Conservation (phyloP, 108 stramenopile species). For the Epithemia pelagica region DNA sequence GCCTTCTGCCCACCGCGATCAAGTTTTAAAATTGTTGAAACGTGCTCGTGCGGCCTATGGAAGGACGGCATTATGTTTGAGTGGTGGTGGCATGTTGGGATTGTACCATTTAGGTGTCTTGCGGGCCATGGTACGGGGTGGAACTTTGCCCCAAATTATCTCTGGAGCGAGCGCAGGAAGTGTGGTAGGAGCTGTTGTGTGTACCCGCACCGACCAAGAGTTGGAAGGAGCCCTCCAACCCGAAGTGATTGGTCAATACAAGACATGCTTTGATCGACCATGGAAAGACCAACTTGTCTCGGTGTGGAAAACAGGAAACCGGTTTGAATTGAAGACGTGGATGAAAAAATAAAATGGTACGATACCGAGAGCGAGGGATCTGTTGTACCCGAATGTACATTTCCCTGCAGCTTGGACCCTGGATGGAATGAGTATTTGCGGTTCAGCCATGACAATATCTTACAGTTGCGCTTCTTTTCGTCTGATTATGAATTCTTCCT, state of each 20-base stretch:
- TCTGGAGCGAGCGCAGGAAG: constrained; percentile 94
- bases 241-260: constrained; percentile 39
- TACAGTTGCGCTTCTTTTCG: no score
- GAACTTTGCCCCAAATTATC: constrained; percentile 87
- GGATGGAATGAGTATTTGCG: neutral
- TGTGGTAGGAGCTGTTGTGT: constrained; percentile 87
- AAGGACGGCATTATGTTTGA: constrained; percentile 89
- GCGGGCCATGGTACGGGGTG: constrained; percentile 72
- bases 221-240: constrained; percentile 59
- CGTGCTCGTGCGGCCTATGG: constrained; percentile 93
- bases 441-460: no score
- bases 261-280: constrained; percentile 58
- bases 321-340: constrained; percentile 79
- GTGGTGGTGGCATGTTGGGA: constrained; percentile 92
- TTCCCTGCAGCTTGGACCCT: neutral
- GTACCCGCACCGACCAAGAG: constrained; percentile 90
- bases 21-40: constrained; percentile 68
- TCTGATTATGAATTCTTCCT: no score
- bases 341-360: constrained; percentile 43
- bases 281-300: constrained; percentile 56
- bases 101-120: constrained; percentile 92
- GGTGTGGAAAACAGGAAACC: constrained; percentile 41
- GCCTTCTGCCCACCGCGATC: constrained; percentile 1
- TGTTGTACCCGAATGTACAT: neutral
- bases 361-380: neutral